Evolutionary conservation across 2,329 filamentous ascomycete genomes (phyloP).

Genomic region (Trichoderma sp.): DNA sequence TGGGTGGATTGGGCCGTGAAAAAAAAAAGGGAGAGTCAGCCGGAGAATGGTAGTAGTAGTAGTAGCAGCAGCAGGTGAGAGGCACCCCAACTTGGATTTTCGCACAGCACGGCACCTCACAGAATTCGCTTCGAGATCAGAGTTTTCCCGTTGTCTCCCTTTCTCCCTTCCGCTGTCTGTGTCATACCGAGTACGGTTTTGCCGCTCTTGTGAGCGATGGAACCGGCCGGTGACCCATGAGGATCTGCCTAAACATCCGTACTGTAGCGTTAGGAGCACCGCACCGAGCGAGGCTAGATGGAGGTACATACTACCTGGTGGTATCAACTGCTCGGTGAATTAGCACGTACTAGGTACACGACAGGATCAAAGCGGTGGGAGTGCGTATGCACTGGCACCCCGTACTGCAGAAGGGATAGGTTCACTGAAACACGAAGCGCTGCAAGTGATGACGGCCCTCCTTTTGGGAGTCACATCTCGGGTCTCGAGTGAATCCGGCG

Average conservation of each 20-base stretch:
- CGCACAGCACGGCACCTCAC: too few species aligned
- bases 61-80: background rate
- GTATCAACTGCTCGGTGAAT: background rate
- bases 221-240: background rate
- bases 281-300: too few species aligned
- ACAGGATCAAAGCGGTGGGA: background rate
- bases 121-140: background rate
- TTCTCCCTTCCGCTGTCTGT: background rate
- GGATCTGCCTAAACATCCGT: background rate
- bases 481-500: background rate
- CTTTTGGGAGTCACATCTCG: background rate
- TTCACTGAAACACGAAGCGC: background rate
- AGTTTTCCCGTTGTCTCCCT: background rate
- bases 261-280: background rate
- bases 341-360: background rate
- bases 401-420: background rate
- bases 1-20: constrained; percentile 14
- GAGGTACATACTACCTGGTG: too few species aligned
- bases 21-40: background rate
- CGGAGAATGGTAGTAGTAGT: background rate
- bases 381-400: background rate
- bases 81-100: background rate
- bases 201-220: background rate
- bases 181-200: background rate
- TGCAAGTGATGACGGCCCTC: background rate